These are phyloP conservation scores for Aegilops tauschii DNA, from an alignment of 176 grass and related monocot species.

Conservation along the genomic window DNA sequence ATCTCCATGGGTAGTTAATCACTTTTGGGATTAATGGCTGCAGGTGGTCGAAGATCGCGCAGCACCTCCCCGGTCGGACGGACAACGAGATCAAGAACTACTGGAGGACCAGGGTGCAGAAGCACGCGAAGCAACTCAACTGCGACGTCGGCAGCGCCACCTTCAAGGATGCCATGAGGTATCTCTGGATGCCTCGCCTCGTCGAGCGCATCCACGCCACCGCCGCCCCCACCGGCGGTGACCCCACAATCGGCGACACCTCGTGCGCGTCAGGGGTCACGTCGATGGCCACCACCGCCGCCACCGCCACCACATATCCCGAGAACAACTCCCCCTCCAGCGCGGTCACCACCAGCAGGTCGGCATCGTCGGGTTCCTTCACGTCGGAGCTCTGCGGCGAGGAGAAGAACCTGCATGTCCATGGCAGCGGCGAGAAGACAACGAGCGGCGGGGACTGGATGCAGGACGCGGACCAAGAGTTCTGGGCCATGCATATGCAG, in stretches of 20 bases:
- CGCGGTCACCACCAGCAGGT: not conserved
- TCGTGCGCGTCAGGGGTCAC: not conserved
- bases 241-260: not conserved
- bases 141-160: conserved; percentile 43
- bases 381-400: not conserved
- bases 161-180: conserved; percentile 46
- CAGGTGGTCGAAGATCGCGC: conserved; percentile 64
- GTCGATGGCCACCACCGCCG: not conserved
- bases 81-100: conserved; percentile 76
- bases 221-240: not conserved
- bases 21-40: not conserved
- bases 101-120: conserved; percentile 59
- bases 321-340: not conserved
- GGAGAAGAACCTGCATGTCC: not conserved
- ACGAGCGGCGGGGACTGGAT: not conserved
- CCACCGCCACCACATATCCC: not conserved
- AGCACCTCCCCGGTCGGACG: conserved; percentile 41
- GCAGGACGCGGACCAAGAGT: conserved; percentile 10
- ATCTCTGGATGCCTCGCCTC: conserved; percentile 49
- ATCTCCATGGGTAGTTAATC: not conserved
- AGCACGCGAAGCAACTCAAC: conserved; percentile 48
- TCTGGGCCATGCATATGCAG: conserved; percentile 14
- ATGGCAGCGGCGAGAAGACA: not conserved
- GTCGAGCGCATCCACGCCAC: conserved; percentile 16
- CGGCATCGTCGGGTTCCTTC: conserved; percentile 19